Evolutionary conservation across 805 yeast species (phyloP).

Genomic region (Metschnikowia koreensis): DNA sequence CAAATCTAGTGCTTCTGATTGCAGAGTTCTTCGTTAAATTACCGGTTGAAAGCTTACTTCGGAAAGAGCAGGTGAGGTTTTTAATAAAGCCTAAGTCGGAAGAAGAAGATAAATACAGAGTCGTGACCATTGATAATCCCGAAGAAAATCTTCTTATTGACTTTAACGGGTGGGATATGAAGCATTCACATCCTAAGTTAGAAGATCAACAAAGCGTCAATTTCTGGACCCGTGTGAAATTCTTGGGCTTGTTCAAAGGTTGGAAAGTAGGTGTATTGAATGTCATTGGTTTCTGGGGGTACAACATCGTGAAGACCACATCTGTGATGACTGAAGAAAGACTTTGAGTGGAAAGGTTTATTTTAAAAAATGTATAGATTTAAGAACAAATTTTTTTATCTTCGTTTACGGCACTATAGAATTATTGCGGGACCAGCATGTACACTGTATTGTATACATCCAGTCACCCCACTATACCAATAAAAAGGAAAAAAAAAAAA

Average conservation of each 20-base stretch:
- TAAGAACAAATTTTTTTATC: no score
- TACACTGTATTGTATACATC: no score
- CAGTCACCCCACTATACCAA: no score
- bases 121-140: conserved; percentile 44
- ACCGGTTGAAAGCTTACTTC: conserved; percentile 82
- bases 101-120: conserved; percentile 33
- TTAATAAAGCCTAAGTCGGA: conserved; percentile 44
- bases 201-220: conserved; percentile 32
- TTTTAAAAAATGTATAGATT: no score
- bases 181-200: conserved; percentile 1
- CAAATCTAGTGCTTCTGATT: conserved; percentile 59
- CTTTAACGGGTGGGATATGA: conserved; percentile 23
- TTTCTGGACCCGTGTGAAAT: conserved; percentile 38
- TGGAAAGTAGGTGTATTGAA: conserved; percentile 88
- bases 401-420: no score
- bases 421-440: no score
- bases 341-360: conserved; percentile 8
- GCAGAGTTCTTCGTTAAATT: conserved; percentile 70
- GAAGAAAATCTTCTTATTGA: conserved; percentile 56
- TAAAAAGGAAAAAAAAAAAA: no score
- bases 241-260: conserved; percentile 64
- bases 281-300: conserved; percentile 80
- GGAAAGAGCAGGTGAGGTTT: conserved; percentile 78
- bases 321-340: conserved; percentile 19
- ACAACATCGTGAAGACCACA: conserved; percentile 54